Evolutionary conservation across 2,329 filamentous ascomycete species (phyloP), one percentile per base, ranked within the genome.

Genomic region (Onygenales sp.): DNA sequence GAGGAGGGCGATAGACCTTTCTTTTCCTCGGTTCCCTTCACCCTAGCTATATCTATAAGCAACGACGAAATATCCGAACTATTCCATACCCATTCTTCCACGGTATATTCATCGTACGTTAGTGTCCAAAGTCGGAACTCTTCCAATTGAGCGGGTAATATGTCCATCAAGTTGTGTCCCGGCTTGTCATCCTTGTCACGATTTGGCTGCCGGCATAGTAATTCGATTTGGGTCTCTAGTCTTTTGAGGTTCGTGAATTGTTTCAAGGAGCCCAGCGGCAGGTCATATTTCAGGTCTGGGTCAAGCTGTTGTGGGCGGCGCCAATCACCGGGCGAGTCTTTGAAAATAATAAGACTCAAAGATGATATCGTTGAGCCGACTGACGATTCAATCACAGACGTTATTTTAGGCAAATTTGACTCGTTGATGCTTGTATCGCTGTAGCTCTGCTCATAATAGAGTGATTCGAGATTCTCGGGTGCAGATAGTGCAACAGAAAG

Each of bases 371-470:
- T n/a, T 17, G 14, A 4, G 40, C 47, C 6, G 57, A 58, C 14
- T 64, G 69, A 42, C 64, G 62, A 39, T 62, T 58, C 6, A 42
- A 17, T 9, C 40, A 8, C 7, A 14, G 11, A 42, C 1, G n/a
- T 42, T 13, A 42, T 13, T 27, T 27, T 27, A 27, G 21, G 21
- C 21, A 27, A 27, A 27, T 27, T 27, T 3, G 21, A 3, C 21
- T 27, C 21, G 21, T 27, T 27, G 21, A 27, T 4, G 21, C 21
- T 27, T 3, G 3, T 27, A 27, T 27, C 21, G 21, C 21, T 27
- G 42, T 39, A 39, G 13, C 13, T 3, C 36, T 39, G 36, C 36
- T 39, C 36, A 39, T 10, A 39, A n/a, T 39, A 39, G 9, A 39
- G 36, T 10, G 9, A 10, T 39, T 39, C 9, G 13, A 39, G 36